Base-by-base conservation (phyloP, 345 rosid genomes). In the Schrenkiella parvula region DNA sequence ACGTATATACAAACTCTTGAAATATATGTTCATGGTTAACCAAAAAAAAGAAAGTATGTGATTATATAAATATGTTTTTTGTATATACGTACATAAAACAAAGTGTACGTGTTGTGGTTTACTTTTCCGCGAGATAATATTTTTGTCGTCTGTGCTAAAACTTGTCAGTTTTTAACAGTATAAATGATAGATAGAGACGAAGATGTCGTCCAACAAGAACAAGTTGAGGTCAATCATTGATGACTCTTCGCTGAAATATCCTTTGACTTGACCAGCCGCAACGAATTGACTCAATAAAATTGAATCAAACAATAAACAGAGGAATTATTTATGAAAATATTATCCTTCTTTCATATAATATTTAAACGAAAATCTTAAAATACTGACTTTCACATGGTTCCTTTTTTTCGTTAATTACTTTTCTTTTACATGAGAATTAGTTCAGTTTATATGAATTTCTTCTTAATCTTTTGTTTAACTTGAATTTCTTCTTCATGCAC, bases 191-290 rank as follows among this genome's bases (percentile, higher is more conserved):
- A 75, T 18, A 10, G 65, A 69, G 66, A 67, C 55, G 74, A 76
- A 76, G 37, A 54, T 76, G 79, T 76, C 75, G 79, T 76, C 75
- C 75, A 76, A 61, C 48, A 53, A 44, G 70, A 63, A 64, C 65
- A 62, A 35, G 28, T 56, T 46, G 19, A 38, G 66, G 75, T 76
- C 80, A 70, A 47, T 38, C 80, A 55, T 64, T 63, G 44, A 64
- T 48, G 75, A 76, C 71, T 68, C 39, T 61, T 61, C 14, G 60
- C 70, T 70, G 59, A 64, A 69, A 44, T 26, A 23, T 76, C 52
- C 7, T 64, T 63, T 70, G 80, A 64, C 71, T 70, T 63, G 75
- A 70, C 71, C 66, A 70, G 67, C 80, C 61, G 65, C 71, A 57
- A 54, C 71, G 70, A 63, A 46, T 76, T 76, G 80, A 76, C 80